A percentile compares a stretch with the other conserved stretches of the same genome.
These are phyloP conservation scores for Piloderma croceum DNA, from an alignment of 768 basidiomycete species.

Conservation along the genomic window DNA sequence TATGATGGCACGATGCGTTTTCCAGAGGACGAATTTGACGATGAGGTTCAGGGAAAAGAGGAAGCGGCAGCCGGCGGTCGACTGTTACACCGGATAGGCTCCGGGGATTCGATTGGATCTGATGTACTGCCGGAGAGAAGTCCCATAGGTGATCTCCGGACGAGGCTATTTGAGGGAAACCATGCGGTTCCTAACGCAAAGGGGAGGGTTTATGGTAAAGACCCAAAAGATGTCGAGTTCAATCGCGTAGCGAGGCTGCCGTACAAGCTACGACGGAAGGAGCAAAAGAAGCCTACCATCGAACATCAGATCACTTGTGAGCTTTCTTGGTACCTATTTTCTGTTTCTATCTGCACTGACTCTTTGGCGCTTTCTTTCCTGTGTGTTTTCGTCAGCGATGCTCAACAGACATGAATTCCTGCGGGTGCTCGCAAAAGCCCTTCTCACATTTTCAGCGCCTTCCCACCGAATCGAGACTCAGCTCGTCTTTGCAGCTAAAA, in stretches of 20 bases:
- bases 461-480: constrained; percentile 94
- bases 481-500: constrained; percentile 79
- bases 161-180: constrained; percentile 56
- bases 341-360: too few species aligned
- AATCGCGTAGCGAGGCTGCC: constrained; percentile 58
- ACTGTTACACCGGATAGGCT: too few species aligned
- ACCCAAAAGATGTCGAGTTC: constrained; percentile 57
- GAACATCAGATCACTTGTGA: constrained; percentile 72
- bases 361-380: background rate
- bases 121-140: constrained; percentile 19
- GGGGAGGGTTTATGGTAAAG: constrained; percentile 47
- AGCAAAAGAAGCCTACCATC: constrained; percentile 58
- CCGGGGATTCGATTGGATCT: too few species aligned
- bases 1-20: constrained; percentile 6
- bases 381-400: constrained; percentile 48
- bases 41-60: constrained; percentile 16
- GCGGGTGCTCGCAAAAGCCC: constrained; percentile 74
- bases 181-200: constrained; percentile 71
- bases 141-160: constrained; percentile 41
- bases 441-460: constrained; percentile 91
- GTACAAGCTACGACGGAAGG: constrained; percentile 62
- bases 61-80: constrained; percentile 2
- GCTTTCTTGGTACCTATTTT: constrained; percentile 16
- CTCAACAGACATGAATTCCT: constrained; percentile 80
- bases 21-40: constrained; percentile 13